Evolutionary conservation across 352 stramenopile species (phyloP).

Genomic region (Peronosclerospora sorghi): DNA sequence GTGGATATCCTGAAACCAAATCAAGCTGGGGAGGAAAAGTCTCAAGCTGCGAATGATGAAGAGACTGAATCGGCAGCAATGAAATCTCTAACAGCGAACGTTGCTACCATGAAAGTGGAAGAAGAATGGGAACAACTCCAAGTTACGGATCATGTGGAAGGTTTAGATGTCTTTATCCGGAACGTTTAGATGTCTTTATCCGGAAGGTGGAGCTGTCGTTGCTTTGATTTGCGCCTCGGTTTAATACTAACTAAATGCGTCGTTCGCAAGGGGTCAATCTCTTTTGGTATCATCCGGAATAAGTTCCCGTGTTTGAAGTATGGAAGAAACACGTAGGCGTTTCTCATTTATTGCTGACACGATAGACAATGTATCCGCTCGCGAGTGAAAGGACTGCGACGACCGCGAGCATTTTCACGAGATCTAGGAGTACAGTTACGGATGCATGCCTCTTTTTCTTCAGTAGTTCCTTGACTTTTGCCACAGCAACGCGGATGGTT

Average conservation of each 20-base stretch:
- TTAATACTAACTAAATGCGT: too few relatives aligned
- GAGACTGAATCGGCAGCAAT: not conserved
- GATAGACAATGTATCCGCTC: constrained; percentile 14
- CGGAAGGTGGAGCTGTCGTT: too few relatives aligned
- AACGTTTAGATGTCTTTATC: too few relatives aligned
- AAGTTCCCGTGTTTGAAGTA: too few relatives aligned
- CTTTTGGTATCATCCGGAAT: too few relatives aligned
- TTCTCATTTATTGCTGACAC: constrained; percentile 5
- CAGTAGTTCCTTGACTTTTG: constrained; percentile 7
- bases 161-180: not conserved
- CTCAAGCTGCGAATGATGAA: not conserved
- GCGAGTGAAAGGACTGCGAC: constrained; percentile 6
- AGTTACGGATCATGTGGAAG: not conserved
- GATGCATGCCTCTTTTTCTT: constrained; percentile 9
- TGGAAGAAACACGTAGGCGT: too few relatives aligned
- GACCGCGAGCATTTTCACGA: constrained; percentile 11
- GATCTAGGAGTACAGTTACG: constrained; percentile 6
- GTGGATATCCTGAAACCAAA: constrained; percentile 7
- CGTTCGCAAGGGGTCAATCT: too few relatives aligned
- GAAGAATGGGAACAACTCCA: constrained; percentile 19
- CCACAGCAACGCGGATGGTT: not conserved
- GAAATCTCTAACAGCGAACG: constrained; percentile 13
- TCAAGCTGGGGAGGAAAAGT: constrained; percentile 6
- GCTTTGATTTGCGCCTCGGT: too few relatives aligned
- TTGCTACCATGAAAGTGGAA: constrained; percentile 18